phyloP scores from a whole-genome alignment of 495 filamentous ascomycete genomes.

The Hypoxylon rickii region DNA sequence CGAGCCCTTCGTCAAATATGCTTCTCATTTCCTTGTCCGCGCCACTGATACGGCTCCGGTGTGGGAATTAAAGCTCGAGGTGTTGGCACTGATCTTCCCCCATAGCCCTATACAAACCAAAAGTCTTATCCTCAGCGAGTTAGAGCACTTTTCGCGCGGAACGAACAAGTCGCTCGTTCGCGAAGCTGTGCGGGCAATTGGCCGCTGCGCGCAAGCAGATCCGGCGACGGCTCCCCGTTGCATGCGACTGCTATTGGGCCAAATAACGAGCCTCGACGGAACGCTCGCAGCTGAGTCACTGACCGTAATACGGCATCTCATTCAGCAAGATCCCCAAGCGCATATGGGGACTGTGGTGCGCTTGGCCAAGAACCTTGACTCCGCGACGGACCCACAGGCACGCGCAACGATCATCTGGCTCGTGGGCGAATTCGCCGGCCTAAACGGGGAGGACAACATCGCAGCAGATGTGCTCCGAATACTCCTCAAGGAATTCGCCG shows the following conservation, averaged over 20 bases:
- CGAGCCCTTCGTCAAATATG: constrained; percentile 77
- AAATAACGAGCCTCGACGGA: constrained; percentile 82
- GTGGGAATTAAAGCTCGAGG: constrained; percentile 88
- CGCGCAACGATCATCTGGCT: constrained; percentile 96
- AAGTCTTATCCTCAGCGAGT: constrained; percentile 83
- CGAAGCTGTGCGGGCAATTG: constrained; percentile 89
- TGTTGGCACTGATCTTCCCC: constrained; percentile 87
- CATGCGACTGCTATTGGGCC: constrained; percentile 76
- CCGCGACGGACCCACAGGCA: constrained; percentile 79
- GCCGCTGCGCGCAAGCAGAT: constrained; percentile 84
- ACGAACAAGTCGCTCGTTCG: constrained; percentile 76
- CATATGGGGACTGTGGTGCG: constrained; percentile 81
- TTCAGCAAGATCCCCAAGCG: constrained; percentile 81
- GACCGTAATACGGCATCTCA: constrained; percentile 92
- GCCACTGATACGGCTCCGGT: constrained; percentile 80
- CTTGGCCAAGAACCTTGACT: constrained; percentile 89
- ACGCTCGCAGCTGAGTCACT: constrained; percentile 87
- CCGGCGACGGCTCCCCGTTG: constrained; percentile 72
- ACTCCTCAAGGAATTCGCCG: constrained; percentile 78
- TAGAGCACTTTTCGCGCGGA: constrained; percentile 87
- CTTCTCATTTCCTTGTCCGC: constrained; percentile 84
- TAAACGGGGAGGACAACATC: constrained; percentile 80
- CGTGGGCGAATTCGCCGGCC: constrained; percentile 87
- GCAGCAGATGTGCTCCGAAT: constrained; percentile 93
- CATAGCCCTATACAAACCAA: constrained; percentile 75